A percentile compares a stretch with the other conserved stretches of the same genome.
Conservation (phyloP, 805 yeast species). For the Yamadazyma philogaea region DNA sequence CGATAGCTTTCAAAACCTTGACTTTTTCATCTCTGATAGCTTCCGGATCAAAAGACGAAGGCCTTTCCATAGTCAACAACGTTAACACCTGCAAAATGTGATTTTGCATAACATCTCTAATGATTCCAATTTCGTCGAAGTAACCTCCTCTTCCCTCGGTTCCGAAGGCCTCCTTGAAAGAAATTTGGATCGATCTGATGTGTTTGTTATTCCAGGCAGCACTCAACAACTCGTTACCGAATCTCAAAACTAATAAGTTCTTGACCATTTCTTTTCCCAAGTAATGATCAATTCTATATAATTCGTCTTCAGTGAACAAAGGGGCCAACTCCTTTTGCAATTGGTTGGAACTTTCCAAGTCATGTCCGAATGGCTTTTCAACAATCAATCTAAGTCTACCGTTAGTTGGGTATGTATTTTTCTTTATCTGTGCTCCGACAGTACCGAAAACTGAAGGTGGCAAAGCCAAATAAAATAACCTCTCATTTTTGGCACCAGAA, state of each 20-base stretch:
- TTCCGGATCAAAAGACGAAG: slow-evolving; percentile 87
- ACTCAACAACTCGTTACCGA: slow-evolving; percentile 82
- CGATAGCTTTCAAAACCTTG: slow-evolving; percentile 79
- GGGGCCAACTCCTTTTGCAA: slow-evolving; percentile 80
- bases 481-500: slow-evolving; percentile 53
- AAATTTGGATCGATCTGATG: slow-evolving; percentile 77
- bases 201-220: slow-evolving; percentile 87
- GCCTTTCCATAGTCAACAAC: slow-evolving; percentile 91
- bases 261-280: slow-evolving; percentile 98
- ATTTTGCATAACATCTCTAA: slow-evolving; percentile 98
- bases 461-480: slow-evolving; percentile 87
- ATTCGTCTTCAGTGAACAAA: slow-evolving; percentile 83
- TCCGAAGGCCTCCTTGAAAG: slow-evolving; percentile 97
- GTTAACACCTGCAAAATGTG: slow-evolving; percentile 92
- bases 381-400: slow-evolving; percentile 80
- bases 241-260: slow-evolving; percentile 83
- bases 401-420: slow-evolving; percentile 57
- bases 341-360: slow-evolving; percentile 71
- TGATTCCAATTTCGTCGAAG: slow-evolving; percentile 91
- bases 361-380: slow-evolving; percentile 97
- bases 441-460: slow-evolving; percentile 89
- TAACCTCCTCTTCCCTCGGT: slow-evolving; percentile 99
- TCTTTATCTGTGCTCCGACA: slow-evolving; percentile 73
- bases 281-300: slow-evolving; percentile 95
- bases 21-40: slow-evolving; percentile 96